Percentiles rank a stretch among this genome's conserved stretches.
Evolutionary conservation across 495 filamentous ascomycete species (phyloP).

Genomic region (Hyaloscypha bicolor): DNA sequence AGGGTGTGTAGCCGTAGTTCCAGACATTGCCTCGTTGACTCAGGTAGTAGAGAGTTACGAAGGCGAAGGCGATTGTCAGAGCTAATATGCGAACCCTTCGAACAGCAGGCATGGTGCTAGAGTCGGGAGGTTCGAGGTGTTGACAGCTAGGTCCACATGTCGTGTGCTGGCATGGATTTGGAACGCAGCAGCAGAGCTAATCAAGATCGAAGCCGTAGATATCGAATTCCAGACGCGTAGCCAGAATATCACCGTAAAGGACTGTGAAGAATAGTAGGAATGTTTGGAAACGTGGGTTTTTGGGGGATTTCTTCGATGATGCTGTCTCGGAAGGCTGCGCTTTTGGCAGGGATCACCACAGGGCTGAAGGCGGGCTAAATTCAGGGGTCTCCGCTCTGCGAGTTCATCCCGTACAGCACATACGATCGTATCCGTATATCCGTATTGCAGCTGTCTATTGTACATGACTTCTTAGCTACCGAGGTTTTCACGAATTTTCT

Average conservation of each 20-base stretch:
- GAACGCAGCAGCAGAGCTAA: neutral
- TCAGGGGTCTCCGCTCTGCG: neutral
- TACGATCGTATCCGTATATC: too few relatives aligned
- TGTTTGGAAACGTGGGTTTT: neutral
- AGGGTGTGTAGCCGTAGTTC: conserved; percentile 26
- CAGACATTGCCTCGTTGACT: conserved; percentile 21
- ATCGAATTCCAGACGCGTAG: neutral
- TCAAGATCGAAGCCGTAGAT: neutral
- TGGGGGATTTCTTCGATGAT: neutral
- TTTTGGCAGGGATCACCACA: neutral
- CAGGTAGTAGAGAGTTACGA: conserved; percentile 28
- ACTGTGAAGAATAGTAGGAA: neutral
- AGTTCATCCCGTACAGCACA: neutral
- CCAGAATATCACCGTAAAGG: neutral
- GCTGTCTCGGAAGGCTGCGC: neutral
- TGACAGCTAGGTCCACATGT: conserved; percentile 1
- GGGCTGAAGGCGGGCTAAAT: neutral
- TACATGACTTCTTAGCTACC: too few relatives aligned
- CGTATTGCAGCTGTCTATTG: too few relatives aligned
- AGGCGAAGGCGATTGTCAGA: conserved; percentile 22
- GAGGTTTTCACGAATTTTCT: neutral
- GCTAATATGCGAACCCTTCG: conserved; percentile 29
- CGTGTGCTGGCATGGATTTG: neutral
- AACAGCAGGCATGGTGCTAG: conserved; percentile 23
- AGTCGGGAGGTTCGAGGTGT: conserved; percentile 4